Conservation (phyloP, 768 basidiomycete genomes). For the Termitomyces sp. region DNA sequence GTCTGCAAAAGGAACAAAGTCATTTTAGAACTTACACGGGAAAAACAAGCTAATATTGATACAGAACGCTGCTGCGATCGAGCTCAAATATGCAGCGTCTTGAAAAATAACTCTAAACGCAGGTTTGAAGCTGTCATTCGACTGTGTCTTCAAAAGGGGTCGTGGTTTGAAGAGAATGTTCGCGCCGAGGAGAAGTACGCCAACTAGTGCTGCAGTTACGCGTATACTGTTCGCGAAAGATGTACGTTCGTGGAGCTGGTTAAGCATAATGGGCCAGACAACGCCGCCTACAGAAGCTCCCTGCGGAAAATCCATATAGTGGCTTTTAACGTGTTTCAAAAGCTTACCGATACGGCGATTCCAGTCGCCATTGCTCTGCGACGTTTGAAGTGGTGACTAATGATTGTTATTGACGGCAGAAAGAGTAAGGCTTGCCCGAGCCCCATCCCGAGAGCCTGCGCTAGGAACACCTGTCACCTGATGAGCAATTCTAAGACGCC, state of each 20-base stretch:
- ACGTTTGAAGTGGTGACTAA: constrained; percentile 44
- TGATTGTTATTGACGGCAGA: constrained; percentile 44
- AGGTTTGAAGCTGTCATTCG: constrained; percentile 14
- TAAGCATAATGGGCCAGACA: constrained; percentile 49
- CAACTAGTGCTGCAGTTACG: constrained; percentile 30
- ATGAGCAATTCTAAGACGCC: not conserved
- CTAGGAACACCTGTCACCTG: constrained; percentile 41
- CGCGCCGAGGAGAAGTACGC: constrained; percentile 28
- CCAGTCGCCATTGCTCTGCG: constrained; percentile 36
- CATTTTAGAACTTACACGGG: constrained; percentile 36
- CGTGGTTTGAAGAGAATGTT: constrained; percentile 31
- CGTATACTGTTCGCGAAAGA: constrained; percentile 35
- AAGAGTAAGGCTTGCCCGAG: constrained; percentile 45
- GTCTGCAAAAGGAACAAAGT: constrained; percentile 20
- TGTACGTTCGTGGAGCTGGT: constrained; percentile 25
- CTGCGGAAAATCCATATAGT: constrained; percentile 17
- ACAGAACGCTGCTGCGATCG: constrained; percentile 14
- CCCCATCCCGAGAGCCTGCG: constrained; percentile 59
- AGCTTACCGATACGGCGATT: constrained; percentile 42
- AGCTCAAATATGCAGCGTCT: constrained; percentile 35
- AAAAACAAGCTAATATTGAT: constrained; percentile 50
- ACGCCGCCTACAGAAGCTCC: constrained; percentile 49
- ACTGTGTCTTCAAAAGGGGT: constrained; percentile 10
- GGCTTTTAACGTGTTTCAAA: not conserved
- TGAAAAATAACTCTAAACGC: constrained; percentile 28